Conservation (phyloP, 805 yeast genomes). For the Candida boidinii region DNA sequence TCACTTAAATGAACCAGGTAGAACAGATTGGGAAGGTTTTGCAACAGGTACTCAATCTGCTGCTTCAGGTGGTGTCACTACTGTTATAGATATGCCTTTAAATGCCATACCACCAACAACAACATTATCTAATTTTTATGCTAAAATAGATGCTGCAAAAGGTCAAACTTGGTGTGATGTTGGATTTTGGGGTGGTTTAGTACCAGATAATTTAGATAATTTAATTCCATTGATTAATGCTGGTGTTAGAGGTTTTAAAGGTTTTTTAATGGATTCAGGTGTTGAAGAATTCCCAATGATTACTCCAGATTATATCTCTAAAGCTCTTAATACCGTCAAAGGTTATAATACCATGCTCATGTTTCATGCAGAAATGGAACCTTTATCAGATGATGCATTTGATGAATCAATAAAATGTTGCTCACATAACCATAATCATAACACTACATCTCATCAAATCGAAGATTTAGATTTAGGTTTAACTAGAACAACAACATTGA, state of each 20-base stretch:
- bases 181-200: conserved; percentile 94
- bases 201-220: conserved; percentile 68
- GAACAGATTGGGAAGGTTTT: conserved; percentile 98
- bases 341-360: conserved; percentile 63
- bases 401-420: conserved; percentile 1
- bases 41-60: conserved; percentile 95
- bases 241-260: conserved; percentile 93
- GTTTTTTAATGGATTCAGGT: conserved; percentile 89
- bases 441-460: no score
- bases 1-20: conserved; percentile 93
- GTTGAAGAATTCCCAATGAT: conserved; percentile 93
- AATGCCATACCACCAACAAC: conserved; percentile 97
- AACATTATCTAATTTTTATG: conserved; percentile 62
- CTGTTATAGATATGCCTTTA: conserved; percentile 92
- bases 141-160: conserved; percentile 69
- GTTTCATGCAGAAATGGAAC: conserved; percentile 89
- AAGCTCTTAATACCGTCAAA: conserved; percentile 57
- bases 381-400: background rate
- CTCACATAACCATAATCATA: conserved; percentile 13
- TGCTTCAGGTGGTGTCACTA: conserved; percentile 93
- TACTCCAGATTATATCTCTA: conserved; percentile 49
- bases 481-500: conserved; percentile 16
- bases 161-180: conserved; percentile 88
- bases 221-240: conserved; percentile 67
- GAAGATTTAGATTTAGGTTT: conserved; percentile 28